These are phyloP conservation scores for Colletotrichum paranaense DNA, from an alignment of 2,329 filamentous ascomycete genomes.

Conservation along the genomic window DNA sequence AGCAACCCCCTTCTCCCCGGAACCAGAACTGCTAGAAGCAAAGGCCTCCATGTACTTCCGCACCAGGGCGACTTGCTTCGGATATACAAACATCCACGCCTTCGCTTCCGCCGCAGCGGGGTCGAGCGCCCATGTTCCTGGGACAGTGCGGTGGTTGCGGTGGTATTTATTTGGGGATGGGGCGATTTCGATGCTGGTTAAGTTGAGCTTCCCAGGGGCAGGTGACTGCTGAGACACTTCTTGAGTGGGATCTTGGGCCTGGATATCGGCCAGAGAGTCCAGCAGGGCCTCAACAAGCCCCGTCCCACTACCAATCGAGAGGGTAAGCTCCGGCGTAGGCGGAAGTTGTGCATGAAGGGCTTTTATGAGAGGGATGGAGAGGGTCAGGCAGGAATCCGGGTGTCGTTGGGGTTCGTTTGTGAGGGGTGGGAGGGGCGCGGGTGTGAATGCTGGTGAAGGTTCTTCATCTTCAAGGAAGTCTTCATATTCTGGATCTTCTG, in stretches of 20 bases:
- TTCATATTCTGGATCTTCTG: not conserved
- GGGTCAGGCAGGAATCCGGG: constrained; percentile 43
- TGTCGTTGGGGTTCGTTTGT: constrained; percentile 28
- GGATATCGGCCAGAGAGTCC: constrained; percentile 5
- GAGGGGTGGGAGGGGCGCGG: constrained; percentile 12
- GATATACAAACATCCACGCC: constrained; percentile 48
- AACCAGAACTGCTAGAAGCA: not conserved
- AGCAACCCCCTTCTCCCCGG: not conserved
- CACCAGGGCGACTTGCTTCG: constrained; percentile 44
- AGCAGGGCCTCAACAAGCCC: constrained; percentile 44
- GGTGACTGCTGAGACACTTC: no score
- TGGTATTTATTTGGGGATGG: constrained; percentile 5
- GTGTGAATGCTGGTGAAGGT: not conserved
- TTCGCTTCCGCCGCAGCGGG: constrained; percentile 40
- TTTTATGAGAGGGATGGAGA: constrained; percentile 41
- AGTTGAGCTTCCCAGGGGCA: not conserved
- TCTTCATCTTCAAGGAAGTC: constrained; percentile 8
- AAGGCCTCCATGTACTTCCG: constrained; percentile 40
- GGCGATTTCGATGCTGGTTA: constrained; percentile 31
- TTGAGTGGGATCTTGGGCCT: not conserved
- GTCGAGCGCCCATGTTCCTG: constrained; percentile 45
- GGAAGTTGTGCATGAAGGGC: constrained; percentile 31
- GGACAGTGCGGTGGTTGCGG: constrained; percentile 40
- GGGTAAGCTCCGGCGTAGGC: constrained; percentile 1
- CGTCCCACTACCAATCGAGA: constrained; percentile 46